These are phyloP conservation scores for Prunus kanzakura DNA, from an alignment of 306 rosid species.

Conservation along the genomic window DNA sequence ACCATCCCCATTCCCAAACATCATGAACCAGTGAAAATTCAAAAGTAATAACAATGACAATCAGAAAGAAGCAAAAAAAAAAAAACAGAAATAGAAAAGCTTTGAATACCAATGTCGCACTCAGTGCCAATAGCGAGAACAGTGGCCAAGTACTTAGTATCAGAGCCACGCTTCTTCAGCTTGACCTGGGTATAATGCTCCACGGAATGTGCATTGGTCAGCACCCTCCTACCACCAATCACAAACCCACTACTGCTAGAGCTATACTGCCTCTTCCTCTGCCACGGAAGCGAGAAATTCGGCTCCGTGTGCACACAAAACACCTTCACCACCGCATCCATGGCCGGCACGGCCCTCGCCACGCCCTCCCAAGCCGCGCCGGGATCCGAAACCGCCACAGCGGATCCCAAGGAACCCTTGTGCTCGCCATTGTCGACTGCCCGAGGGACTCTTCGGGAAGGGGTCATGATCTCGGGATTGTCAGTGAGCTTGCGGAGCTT, in stretches of 20 bases:
- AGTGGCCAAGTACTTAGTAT: constrained; percentile 87
- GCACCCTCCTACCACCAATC: constrained; percentile 73
- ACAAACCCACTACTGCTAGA: constrained; percentile 95
- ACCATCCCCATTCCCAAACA: neutral
- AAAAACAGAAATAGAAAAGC: neutral
- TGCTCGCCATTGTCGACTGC: constrained; percentile 32
- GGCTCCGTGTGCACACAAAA: constrained; percentile 93
- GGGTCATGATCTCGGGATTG: constrained; percentile 26
- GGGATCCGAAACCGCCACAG: constrained; percentile 22
- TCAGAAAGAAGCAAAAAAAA: neutral
- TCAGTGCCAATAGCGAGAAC: constrained; percentile 98
- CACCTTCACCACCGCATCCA: constrained; percentile 96
- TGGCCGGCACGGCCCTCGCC: constrained; percentile 57
- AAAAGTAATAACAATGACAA: neutral
- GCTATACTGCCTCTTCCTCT: constrained; percentile 87
- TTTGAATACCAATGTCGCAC: constrained; percentile 66
- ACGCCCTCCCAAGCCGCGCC: constrained; percentile 39
- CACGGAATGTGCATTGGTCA: constrained; percentile 93
- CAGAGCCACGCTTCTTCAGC: constrained; percentile 96
- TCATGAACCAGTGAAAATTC: neutral
- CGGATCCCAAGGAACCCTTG: constrained; percentile 19
- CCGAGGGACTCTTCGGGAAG: constrained; percentile 40
- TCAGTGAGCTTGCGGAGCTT: constrained; percentile 46
- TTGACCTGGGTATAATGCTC: constrained; percentile 93
- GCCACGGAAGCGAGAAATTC: constrained; percentile 96